Evolutionary conservation across 805 yeast species (phyloP).

Genomic region (Candida tammaniensis): DNA sequence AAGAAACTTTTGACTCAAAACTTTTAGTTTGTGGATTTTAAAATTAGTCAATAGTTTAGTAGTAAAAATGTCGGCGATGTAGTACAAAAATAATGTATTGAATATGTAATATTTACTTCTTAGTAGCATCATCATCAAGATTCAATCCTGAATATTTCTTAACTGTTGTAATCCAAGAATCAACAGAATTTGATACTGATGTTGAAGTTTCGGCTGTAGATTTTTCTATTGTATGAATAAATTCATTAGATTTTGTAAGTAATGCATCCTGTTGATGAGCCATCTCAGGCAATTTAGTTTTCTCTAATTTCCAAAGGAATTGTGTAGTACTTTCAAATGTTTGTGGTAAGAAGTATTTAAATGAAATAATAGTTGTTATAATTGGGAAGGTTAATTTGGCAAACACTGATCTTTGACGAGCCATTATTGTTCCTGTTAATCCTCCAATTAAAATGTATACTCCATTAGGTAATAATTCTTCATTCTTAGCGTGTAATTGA

Average conservation of each 20-base stretch:
- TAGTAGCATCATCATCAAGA: slow-evolving; percentile 56
- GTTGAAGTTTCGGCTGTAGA: slow-evolving; percentile 39
- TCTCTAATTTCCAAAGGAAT: slow-evolving; percentile 60
- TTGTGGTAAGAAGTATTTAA: slow-evolving; percentile 67
- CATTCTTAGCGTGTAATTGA: slow-evolving; percentile 59
- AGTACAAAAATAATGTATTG: too few relatives aligned
- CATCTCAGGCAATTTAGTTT: slow-evolving; percentile 56
- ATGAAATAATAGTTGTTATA: slow-evolving; percentile 59
- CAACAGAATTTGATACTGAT: slow-evolving; percentile 33
- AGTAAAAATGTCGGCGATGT: too few relatives aligned
- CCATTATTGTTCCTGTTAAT: slow-evolving; percentile 67
- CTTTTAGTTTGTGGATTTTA: too few relatives aligned
- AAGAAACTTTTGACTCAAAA: too few relatives aligned
- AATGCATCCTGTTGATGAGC: slow-evolving; percentile 60
- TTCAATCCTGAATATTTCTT: slow-evolving; percentile 66
- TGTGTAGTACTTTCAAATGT: slow-evolving; percentile 62
- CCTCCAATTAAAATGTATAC: slow-evolving; percentile 67
- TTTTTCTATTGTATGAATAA: slow-evolving; percentile 44
- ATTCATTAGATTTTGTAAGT: slow-evolving; percentile 41
- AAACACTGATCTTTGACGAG: slow-evolving; percentile 63
- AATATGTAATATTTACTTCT: slow-evolving; percentile 44
- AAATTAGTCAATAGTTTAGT: too few relatives aligned
- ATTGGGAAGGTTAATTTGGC: slow-evolving; percentile 58
- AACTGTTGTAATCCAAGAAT: slow-evolving; percentile 41
- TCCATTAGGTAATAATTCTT: slow-evolving; percentile 69